Evolutionary conservation across 768 basidiomycete species (phyloP).

Genomic region (Ramaria rubella): DNA sequence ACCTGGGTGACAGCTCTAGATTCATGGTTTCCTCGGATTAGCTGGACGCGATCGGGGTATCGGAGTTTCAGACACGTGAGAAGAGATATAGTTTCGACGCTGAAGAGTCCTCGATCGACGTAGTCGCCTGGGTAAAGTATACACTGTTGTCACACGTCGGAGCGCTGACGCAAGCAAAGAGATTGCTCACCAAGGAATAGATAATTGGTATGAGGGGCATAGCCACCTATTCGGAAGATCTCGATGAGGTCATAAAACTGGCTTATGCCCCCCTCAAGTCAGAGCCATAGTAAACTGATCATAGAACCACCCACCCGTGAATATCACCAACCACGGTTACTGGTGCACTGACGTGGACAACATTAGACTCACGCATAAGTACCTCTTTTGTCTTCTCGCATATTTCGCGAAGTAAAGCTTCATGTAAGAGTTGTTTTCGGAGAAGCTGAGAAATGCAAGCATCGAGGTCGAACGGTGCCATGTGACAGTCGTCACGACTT

Average conservation of each 20-base stretch:
- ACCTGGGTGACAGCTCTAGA: constrained; percentile 97
- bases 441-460: constrained; percentile 89
- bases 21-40: constrained; percentile 98
- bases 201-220: constrained; percentile 95
- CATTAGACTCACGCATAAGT: constrained; percentile 97
- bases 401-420: constrained; percentile 93
- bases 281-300: constrained; percentile 15
- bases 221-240: constrained; percentile 97
- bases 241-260: constrained; percentile 99
- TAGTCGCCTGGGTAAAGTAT: constrained; percentile 71
- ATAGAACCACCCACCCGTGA: constrained; percentile 71
- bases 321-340: constrained; percentile 99
- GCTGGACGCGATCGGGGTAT: constrained; percentile 92
- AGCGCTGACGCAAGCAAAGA: constrained; percentile 6
- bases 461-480: constrained; percentile 86
- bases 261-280: constrained; percentile 44
- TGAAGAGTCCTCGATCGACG: constrained; percentile 95
- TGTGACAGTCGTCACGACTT: constrained; percentile 13
- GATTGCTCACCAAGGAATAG: constrained; percentile 80
- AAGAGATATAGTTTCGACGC: constrained; percentile 96
- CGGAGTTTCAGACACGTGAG: constrained; percentile 94
- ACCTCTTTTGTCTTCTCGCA: constrained; percentile 99
- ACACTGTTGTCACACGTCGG: constrained; percentile 2
- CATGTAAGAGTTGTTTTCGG: constrained; percentile 89
- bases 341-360: constrained; percentile 93